Evolutionary conservation across 306 rosid species (phyloP).

Genomic region (Oemleria cerasiformis): DNA sequence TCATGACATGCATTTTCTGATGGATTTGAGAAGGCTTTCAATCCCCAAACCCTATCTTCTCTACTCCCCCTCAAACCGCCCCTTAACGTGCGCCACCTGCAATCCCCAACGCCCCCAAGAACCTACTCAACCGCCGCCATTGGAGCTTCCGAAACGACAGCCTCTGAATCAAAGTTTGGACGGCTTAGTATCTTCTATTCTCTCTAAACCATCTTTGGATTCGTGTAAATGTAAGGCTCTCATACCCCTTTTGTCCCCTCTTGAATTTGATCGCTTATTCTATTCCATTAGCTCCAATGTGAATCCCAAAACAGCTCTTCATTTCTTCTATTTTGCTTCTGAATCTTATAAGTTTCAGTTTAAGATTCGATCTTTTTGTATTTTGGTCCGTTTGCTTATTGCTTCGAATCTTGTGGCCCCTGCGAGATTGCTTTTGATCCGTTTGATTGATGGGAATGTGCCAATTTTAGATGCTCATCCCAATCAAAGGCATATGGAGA

Average conservation of each 20-base stretch:
- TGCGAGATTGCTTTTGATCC: constrained; percentile 49
- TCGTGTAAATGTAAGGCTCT: constrained; percentile 50
- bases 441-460: constrained; percentile 51
- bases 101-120: not conserved
- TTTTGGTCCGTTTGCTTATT: constrained; percentile 52
- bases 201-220: constrained; percentile 46
- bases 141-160: constrained; percentile 8
- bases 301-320: constrained; percentile 51
- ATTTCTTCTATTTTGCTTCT: constrained; percentile 56
- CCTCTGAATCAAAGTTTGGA: constrained; percentile 19
- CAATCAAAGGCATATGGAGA: constrained; percentile 30
- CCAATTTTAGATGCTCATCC: constrained; percentile 26
- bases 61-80: constrained; percentile 1
- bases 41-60: not conserved
- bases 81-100: not conserved
- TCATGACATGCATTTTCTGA: not conserved
- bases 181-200: constrained; percentile 43
- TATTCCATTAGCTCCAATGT: constrained; percentile 32
- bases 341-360: constrained; percentile 41
- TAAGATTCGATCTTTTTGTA: constrained; percentile 60
- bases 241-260: constrained; percentile 51
- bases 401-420: constrained; percentile 38
- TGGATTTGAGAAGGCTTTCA: constrained; percentile 1
- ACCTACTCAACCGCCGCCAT: not conserved
- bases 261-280: constrained; percentile 51